Conservation (phyloP, 2,329 filamentous ascomycete genomes). For the Nigrospora sphaerica region DNA sequence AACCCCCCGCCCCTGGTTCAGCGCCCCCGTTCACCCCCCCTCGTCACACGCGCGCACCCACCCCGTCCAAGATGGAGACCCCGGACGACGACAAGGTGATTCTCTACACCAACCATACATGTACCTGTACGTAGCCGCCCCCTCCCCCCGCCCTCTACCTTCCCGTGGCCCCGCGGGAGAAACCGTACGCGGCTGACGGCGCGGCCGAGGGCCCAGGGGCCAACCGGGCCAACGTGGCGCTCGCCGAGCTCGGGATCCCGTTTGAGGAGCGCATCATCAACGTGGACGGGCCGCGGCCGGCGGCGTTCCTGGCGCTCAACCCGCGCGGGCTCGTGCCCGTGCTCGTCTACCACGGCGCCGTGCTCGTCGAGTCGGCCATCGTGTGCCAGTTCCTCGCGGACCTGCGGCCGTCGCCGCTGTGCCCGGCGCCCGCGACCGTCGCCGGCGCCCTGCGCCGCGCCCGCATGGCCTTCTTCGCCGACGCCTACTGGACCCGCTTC, state of each 20-base stretch:
- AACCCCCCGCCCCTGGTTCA: background rate
- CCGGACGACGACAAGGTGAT: conserved; percentile 2
- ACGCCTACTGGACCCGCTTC: conserved; percentile 7
- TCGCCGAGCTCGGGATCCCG: conserved; percentile 3
- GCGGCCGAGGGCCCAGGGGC: conserved; percentile 2
- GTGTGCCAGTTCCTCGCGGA: conserved; percentile 7
- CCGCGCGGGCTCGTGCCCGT: conserved; percentile 6
- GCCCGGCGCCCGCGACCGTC: conserved; percentile 2
- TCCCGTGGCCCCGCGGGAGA: too few species aligned
- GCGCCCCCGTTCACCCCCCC: background rate
- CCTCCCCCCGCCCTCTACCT: background rate
- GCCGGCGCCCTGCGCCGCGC: conserved; percentile 6
- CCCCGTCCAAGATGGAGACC: conserved; percentile 1
- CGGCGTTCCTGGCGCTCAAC: conserved; percentile 5
- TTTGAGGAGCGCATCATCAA: conserved; percentile 8
- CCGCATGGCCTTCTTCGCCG: conserved; percentile 6
- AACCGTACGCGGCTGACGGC: background rate
- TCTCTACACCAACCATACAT: conserved; percentile 7
- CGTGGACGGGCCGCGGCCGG: conserved; percentile 5
- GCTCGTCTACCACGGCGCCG: conserved; percentile 1
- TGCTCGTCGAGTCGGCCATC: conserved; percentile 6
- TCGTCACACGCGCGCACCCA: background rate
- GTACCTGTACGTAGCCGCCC: conserved; percentile 4
- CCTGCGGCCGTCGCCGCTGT: conserved; percentile 4
- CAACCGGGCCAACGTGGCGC: conserved; percentile 5